phyloP scores from a whole-genome alignment of 495 filamentous ascomycete species.

The Echria macrotheca region DNA sequence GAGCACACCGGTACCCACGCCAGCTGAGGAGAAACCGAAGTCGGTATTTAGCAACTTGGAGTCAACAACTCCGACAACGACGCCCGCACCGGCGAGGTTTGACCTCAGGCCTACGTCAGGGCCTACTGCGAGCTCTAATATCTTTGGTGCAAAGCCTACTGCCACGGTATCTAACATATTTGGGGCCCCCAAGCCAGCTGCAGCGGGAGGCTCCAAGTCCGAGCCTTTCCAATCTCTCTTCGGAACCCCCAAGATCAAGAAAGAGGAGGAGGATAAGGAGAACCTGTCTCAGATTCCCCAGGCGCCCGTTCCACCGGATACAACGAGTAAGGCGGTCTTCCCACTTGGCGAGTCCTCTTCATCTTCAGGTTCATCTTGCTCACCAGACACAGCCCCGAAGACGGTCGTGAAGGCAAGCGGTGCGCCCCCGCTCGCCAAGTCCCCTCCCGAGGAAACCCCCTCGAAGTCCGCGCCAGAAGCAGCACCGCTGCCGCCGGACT shows the following conservation, averaged over 20 bases:
- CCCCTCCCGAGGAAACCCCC: not conserved
- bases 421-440: conserved; percentile 13
- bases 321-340: conserved; percentile 63
- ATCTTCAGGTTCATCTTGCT: conserved; percentile 49
- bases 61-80: conserved; percentile 54
- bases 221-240: conserved; percentile 5
- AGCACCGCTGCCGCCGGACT: conserved; percentile 23
- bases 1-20: conserved; percentile 26
- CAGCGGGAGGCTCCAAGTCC: not conserved
- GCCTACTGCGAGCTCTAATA: conserved; percentile 12
- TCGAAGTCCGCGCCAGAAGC: conserved; percentile 4
- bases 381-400: conserved; percentile 34
- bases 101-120: conserved; percentile 16
- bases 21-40: conserved; percentile 31
- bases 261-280: conserved; percentile 29
- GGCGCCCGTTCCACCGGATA: conserved; percentile 68
- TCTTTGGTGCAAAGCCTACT: conserved; percentile 23
- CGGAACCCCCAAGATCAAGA: conserved; percentile 32
- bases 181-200: conserved; percentile 12
- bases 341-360: conserved; percentile 61
- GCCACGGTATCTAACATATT: conserved; percentile 16
- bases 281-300: conserved; percentile 37
- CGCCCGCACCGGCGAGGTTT: conserved; percentile 47
- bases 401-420: conserved; percentile 14
- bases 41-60: conserved; percentile 29